Percentiles rank a stretch among this genome's conserved stretches.
These are phyloP conservation scores for Drechmeria coniospora DNA, from an alignment of 2,329 filamentous ascomycete genomes.

Conservation along the genomic window DNA sequence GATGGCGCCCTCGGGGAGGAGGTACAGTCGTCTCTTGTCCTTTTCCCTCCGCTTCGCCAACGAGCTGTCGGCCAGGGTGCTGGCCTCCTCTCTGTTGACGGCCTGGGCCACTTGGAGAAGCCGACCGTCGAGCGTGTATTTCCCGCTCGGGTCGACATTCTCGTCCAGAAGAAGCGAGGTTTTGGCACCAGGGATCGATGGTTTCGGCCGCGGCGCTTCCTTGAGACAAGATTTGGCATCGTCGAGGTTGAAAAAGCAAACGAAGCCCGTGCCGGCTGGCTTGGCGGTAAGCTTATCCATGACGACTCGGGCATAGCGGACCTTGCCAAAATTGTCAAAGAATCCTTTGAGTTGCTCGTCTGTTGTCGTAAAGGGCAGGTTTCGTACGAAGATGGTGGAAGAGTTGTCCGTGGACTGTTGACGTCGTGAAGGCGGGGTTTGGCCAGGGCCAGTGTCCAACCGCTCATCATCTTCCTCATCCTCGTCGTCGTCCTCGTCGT, in stretches of 20 bases:
- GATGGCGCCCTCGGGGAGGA: constrained; percentile 77
- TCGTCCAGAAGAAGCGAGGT: constrained; percentile 83
- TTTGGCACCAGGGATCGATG: constrained; percentile 35
- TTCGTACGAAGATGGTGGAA: constrained; percentile 80
- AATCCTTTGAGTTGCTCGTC: constrained; percentile 74
- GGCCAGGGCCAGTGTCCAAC: no score
- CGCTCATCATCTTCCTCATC: constrained; percentile 28
- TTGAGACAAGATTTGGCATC: constrained; percentile 67
- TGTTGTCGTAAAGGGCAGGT: constrained; percentile 76
- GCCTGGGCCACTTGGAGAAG: constrained; percentile 73
- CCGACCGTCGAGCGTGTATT: constrained; percentile 82
- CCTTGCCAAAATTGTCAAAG: constrained; percentile 73
- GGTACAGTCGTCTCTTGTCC: constrained; percentile 80
- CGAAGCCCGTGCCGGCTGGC: constrained; percentile 84
- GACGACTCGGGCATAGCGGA: constrained; percentile 84
- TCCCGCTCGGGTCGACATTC: constrained; percentile 61
- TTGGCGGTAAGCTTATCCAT: constrained; percentile 73
- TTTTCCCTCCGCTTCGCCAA: constrained; percentile 50
- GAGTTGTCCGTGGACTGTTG: constrained; percentile 42
- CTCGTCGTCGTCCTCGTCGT: constrained; percentile 25
- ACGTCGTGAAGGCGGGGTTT: no score
- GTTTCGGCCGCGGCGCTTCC: constrained; percentile 48
- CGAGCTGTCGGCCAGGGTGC: constrained; percentile 55
- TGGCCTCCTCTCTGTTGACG: constrained; percentile 69
- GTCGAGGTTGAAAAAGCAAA: constrained; percentile 69